Percentiles rank a stretch among this genome's conserved stretches.
These are phyloP conservation scores for Suillus lakei DNA, from an alignment of 768 basidiomycete species.

Conservation along the genomic window DNA sequence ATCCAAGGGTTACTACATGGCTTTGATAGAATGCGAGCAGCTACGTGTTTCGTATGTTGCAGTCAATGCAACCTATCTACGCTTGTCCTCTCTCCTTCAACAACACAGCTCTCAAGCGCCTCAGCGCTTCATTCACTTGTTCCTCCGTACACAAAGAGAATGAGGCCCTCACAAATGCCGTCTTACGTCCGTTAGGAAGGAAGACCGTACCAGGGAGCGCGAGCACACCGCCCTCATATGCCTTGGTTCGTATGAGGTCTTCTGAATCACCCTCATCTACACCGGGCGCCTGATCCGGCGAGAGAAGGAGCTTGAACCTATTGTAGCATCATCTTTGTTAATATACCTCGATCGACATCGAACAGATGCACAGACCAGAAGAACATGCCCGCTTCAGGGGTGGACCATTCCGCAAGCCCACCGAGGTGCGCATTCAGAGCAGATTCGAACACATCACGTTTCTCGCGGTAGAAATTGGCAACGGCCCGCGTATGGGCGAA, in stretches of 20 bases:
- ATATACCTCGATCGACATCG: conserved; percentile 11
- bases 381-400: conserved; percentile 87
- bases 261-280: conserved; percentile 67
- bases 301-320: conserved; percentile 74
- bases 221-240: conserved; percentile 83
- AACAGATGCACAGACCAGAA: conserved; percentile 62
- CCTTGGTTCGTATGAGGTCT: conserved; percentile 71
- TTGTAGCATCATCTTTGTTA: conserved; percentile 18
- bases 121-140: conserved; percentile 76
- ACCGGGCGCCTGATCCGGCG: conserved; percentile 27
- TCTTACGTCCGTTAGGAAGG: conserved; percentile 70
- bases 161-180: conserved; percentile 79
- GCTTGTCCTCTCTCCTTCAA: conserved; percentile 25
- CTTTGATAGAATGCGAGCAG: not conserved
- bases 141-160: conserved; percentile 73
- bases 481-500: conserved; percentile 67
- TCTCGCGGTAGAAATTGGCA: conserved; percentile 72
- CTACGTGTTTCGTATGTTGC: not conserved
- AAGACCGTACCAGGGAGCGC: conserved; percentile 88
- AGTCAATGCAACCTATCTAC: not conserved
- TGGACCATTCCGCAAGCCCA: conserved; percentile 74
- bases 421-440: conserved; percentile 78
- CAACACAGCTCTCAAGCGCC: conserved; percentile 54
- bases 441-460: conserved; percentile 77
- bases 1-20: not conserved